Evolutionary conservation across 192 early-diverging fungal genomes (phyloP).

Genomic region (Spinellus fusiger): DNA sequence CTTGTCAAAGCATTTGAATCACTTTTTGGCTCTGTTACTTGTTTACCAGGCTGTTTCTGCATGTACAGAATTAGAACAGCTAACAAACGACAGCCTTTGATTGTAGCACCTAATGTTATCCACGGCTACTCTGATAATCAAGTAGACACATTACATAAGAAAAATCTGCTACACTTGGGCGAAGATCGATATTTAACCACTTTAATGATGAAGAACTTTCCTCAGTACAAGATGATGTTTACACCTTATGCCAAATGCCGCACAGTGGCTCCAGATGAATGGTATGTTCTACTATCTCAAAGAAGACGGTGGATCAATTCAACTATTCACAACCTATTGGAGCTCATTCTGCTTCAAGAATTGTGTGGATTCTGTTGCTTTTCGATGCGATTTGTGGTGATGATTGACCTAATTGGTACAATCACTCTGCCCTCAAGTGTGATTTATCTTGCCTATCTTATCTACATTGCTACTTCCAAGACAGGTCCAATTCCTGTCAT

Average conservation of each 20-base stretch:
- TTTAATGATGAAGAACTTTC: conserved; percentile 94
- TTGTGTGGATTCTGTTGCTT: conserved; percentile 96
- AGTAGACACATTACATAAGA: conserved; percentile 96
- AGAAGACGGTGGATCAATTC: conserved; percentile 99
- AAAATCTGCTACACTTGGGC: conserved; percentile 96
- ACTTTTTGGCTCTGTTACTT: conserved; percentile 93
- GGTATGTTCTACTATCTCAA: conserved; percentile 93
- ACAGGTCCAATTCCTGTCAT: conserved; percentile 66
- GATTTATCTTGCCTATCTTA: conserved; percentile 79
- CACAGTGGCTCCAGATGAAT: conserved; percentile 92
- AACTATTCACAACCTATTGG: conserved; percentile 96
- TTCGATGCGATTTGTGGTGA: conserved; percentile 95
- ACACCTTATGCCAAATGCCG: conserved; percentile 87
- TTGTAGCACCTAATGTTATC: conserved; percentile 84
- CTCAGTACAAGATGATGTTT: conserved; percentile 92
- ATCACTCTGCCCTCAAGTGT: conserved; percentile 88
- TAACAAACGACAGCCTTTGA: conserved; percentile 83
- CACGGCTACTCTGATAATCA: conserved; percentile 90
- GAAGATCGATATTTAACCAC: conserved; percentile 98
- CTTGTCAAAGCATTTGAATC: conserved; percentile 97
- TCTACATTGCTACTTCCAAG: conserved; percentile 54
- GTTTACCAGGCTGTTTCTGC: conserved; percentile 97
- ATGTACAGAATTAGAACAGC: conserved; percentile 96
- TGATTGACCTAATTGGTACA: conserved; percentile 90
- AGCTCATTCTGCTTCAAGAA: conserved; percentile 85